Evolutionary conservation across 1,284 basidiomycete genomes (phyloP).

Genomic region (Apiotrichum brassicae): DNA sequence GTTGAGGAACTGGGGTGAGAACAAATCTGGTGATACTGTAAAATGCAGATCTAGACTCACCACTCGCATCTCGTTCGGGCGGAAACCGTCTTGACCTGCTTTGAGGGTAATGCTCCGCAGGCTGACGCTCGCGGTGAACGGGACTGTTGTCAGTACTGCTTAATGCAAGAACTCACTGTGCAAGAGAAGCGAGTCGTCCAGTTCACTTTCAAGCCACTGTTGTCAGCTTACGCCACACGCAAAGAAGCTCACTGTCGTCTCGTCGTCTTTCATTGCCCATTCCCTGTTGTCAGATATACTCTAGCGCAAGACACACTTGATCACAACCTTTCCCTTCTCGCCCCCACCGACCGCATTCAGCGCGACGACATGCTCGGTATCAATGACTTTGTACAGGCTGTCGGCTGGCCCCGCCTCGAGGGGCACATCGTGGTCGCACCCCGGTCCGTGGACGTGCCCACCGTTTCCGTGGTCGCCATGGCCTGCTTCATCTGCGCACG

Average conservation of each 20-base stretch:
- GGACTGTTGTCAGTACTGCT: conserved; percentile 27
- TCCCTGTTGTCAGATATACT: too few species aligned
- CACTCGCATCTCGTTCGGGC: conserved; percentile 35
- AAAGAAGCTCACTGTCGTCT: conserved; percentile 29
- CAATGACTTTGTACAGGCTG: conserved; percentile 37
- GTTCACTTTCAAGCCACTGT: conserved; percentile 40
- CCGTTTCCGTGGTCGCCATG: conserved; percentile 19
- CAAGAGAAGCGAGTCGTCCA: conserved; percentile 44
- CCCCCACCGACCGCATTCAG: conserved; percentile 43
- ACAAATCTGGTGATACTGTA: background rate
- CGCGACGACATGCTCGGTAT: conserved; percentile 42
- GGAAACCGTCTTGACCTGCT: conserved; percentile 38
- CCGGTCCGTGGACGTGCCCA: conserved; percentile 25
- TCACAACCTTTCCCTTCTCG: conserved; percentile 38
- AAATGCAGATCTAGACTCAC: conserved; percentile 19
- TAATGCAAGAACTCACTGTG: conserved; percentile 30
- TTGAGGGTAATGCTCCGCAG: conserved; percentile 44
- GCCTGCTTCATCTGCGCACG: conserved; percentile 31
- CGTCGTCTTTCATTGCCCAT: conserved; percentile 42
- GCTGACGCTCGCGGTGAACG: conserved; percentile 44
- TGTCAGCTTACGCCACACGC: background rate
- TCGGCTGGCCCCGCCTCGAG: conserved; percentile 39
- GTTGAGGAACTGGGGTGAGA: conserved; percentile 33
- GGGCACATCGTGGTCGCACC: conserved; percentile 35
- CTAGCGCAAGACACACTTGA: conserved; percentile 41